Conservation (phyloP, 768 basidiomycete genomes). For the Pisolithus albus region DNA sequence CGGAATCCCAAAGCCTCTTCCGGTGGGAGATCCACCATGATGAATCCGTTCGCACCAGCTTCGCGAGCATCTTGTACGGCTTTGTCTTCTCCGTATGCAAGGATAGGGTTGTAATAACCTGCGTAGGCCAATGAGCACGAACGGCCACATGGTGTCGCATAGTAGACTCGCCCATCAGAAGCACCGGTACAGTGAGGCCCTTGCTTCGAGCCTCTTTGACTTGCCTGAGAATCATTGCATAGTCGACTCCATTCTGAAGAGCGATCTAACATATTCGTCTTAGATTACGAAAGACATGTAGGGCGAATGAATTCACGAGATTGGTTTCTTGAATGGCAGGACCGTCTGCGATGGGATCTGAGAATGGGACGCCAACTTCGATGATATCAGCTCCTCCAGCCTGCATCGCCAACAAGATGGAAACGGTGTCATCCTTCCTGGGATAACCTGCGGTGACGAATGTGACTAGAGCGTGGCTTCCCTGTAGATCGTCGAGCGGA, state of each 20-base stretch:
- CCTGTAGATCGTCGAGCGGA: slow-evolving; percentile 30
- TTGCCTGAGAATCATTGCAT: slow-evolving; percentile 59
- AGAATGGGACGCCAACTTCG: slow-evolving; percentile 91
- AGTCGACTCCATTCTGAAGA: slow-evolving; percentile 71
- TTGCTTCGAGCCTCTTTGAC: slow-evolving; percentile 72
- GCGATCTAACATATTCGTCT: slow-evolving; percentile 53
- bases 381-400: slow-evolving; percentile 88
- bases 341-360: slow-evolving; percentile 92
- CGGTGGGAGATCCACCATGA: slow-evolving; percentile 95
- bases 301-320: slow-evolving; percentile 46
- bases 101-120: slow-evolving; percentile 97
- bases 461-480: slow-evolving; percentile 59
- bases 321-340: slow-evolving; percentile 88
- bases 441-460: slow-evolving; percentile 95
- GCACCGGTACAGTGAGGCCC: slow-evolving; percentile 75
- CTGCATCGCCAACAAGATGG: slow-evolving; percentile 83
- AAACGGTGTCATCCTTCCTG: slow-evolving; percentile 66
- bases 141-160: neutral
- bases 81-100: slow-evolving; percentile 93
- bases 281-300: neutral
- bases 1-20: slow-evolving; percentile 92
- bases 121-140: slow-evolving; percentile 4
- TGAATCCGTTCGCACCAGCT: slow-evolving; percentile 95
- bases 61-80: slow-evolving; percentile 84
- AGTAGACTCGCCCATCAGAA: slow-evolving; percentile 77